Evolutionary conservation across 2,329 filamentous ascomycete species (phyloP).

Genomic region (Rhinocladiella similis): DNA sequence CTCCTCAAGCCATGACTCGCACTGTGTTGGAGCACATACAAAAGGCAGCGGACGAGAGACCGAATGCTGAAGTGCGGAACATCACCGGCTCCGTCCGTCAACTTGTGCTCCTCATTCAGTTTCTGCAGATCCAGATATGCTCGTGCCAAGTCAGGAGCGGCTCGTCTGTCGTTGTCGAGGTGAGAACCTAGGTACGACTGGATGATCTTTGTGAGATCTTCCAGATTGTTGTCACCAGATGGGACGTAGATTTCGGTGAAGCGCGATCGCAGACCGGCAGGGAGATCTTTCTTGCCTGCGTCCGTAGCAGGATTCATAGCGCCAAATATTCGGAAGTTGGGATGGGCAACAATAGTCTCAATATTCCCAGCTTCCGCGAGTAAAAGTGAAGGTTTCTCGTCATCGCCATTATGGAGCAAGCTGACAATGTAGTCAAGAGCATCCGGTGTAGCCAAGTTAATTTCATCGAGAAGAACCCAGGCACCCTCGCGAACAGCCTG

Average conservation of each 20-base stretch:
- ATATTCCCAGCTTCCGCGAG: conserved; percentile 93
- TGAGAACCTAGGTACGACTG: conserved; percentile 79
- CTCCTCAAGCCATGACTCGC: conserved; percentile 81
- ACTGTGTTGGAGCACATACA: conserved; percentile 82
- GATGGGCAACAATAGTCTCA: conserved; percentile 83
- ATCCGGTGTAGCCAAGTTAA: conserved; percentile 92
- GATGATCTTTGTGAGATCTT: conserved; percentile 85
- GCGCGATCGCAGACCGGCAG: conserved; percentile 80
- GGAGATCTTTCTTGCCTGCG: conserved; percentile 91
- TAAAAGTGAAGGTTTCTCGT: conserved; percentile 75
- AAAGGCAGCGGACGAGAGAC: conserved; percentile 85
- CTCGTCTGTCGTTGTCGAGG: conserved; percentile 69
- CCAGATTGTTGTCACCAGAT: conserved; percentile 81
- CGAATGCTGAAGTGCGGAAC: conserved; percentile 96
- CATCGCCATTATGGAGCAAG: conserved; percentile 72
- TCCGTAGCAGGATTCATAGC: conserved; percentile 99
- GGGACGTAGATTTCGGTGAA: conserved; percentile 96
- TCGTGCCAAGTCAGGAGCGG: conserved; percentile 76
- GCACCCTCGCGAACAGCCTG: conserved; percentile 95
- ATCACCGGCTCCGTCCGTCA: conserved; percentile 94
- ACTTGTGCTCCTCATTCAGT: conserved; percentile 74
- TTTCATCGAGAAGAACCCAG: conserved; percentile 96
- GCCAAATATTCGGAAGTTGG: conserved; percentile 92
- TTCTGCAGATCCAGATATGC: conserved; percentile 87
- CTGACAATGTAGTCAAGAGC: conserved; percentile 93